phyloP scores from a whole-genome alignment of 768 basidiomycete genomes.

The Pleurotus djamor region DNA sequence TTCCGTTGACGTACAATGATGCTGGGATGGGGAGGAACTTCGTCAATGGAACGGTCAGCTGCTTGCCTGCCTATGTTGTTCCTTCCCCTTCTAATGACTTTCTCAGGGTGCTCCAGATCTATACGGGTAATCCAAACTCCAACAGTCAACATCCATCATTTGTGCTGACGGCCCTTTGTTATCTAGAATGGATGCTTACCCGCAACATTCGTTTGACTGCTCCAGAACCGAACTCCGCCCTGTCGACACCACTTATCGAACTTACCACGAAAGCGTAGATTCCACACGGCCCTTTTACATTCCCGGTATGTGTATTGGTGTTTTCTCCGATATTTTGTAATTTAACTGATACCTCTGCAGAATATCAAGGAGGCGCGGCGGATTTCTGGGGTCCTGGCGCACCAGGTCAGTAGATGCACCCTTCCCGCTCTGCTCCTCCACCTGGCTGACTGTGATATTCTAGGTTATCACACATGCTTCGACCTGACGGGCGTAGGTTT shows the following conservation, averaged over 20 bases:
- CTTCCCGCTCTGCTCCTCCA: not conserved
- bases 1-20: slow-evolving; percentile 78
- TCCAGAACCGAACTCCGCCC: slow-evolving; percentile 63
- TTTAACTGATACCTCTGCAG: slow-evolving; percentile 11
- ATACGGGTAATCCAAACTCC: slow-evolving; percentile 48
- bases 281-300: slow-evolving; percentile 67
- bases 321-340: not conserved
- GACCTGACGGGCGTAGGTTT: slow-evolving; percentile 71
- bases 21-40: slow-evolving; percentile 56
- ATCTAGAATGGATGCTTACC: slow-evolving; percentile 63
- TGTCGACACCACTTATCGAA: slow-evolving; percentile 61
- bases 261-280: slow-evolving; percentile 55
- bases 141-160: not conserved
- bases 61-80: not conserved
- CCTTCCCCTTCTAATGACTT: not conserved
- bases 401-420: slow-evolving; percentile 41
- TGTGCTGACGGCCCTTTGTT: not conserved
- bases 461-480: slow-evolving; percentile 65
- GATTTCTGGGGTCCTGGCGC: slow-evolving; percentile 81
- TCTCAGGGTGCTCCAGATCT: slow-evolving; percentile 69
- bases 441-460: not conserved
- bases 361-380: slow-evolving; percentile 75
- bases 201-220: slow-evolving; percentile 74
- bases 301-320: slow-evolving; percentile 42
- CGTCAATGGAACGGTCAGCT: slow-evolving; percentile 64